Percentiles rank a stretch among this genome's conserved stretches.
phyloP scores from a whole-genome alignment of 306 rosid genomes.

The Alnus glutinosa region DNA sequence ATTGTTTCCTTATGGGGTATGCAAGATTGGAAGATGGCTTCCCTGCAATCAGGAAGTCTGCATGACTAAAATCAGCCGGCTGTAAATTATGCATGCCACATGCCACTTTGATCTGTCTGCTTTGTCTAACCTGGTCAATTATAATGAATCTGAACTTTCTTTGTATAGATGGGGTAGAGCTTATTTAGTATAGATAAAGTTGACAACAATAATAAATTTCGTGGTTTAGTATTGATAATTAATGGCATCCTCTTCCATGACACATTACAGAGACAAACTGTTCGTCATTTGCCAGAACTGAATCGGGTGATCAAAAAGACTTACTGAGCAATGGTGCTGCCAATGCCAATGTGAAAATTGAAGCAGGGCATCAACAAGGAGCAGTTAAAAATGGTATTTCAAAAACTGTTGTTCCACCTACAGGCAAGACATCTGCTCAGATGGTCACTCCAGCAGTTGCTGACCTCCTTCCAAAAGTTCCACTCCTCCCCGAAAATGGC shows the following conservation, averaged over 20 bases:
- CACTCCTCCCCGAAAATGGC: slow-evolving; percentile 53
- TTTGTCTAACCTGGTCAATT: slow-evolving; percentile 18
- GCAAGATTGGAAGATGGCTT: slow-evolving; percentile 4
- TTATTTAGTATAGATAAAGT: not conserved
- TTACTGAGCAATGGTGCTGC: slow-evolving; percentile 44
- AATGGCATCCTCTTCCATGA: slow-evolving; percentile 26
- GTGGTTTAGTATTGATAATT: slow-evolving; percentile 20
- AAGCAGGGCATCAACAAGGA: slow-evolving; percentile 36
- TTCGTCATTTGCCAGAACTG: slow-evolving; percentile 70
- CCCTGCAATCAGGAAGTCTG: slow-evolving; percentile 14
- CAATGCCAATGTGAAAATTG: slow-evolving; percentile 48
- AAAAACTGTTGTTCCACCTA: slow-evolving; percentile 40
- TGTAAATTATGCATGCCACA: slow-evolving; percentile 1
- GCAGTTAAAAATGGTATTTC: slow-evolving; percentile 51
- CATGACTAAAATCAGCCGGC: slow-evolving; percentile 9
- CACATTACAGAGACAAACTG: slow-evolving; percentile 73
- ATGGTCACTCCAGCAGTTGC: slow-evolving; percentile 36
- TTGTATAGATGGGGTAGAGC: not conserved
- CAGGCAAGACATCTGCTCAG: slow-evolving; percentile 39
- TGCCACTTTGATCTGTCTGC: slow-evolving; percentile 13
- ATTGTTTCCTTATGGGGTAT: not conserved
- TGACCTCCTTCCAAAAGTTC: slow-evolving; percentile 36
- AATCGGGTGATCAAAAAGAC: slow-evolving; percentile 53
- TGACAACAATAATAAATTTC: not conserved
- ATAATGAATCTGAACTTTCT: slow-evolving; percentile 17